Evolutionary conservation across 2,329 filamentous ascomycete genomes (phyloP), one percentile per base, ranked within the genome.

Genomic region (Raffaelea albimanens): DNA sequence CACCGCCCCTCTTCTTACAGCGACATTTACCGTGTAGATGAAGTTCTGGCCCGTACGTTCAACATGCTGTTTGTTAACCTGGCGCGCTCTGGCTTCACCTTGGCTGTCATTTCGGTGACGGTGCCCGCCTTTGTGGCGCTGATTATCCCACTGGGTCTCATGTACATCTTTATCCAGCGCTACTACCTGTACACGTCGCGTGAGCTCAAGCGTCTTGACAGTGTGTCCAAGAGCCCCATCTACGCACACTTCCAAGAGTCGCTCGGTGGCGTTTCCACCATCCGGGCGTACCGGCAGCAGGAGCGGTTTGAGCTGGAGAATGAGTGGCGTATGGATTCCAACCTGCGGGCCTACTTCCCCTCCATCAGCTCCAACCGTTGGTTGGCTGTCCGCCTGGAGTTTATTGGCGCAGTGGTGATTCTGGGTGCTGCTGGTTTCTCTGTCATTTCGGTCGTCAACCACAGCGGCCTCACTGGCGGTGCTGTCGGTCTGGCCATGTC

Each of bases 201-300:
- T 53, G 94, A 98, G 69, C 76, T 98, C 54, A 98, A 98, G 73
- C 80, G 93, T 55, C 75, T 98, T 50, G 93, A 98, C 67, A 96
- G 90, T 62, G 85, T 97, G 56, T 95, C 85, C 63, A 83, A 89
- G 58, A 96, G 90, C 63, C 94, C 94, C 22, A 95, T 98, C 58
- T 98, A 90, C 64, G 93, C 93, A 7, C 94, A 98, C 65, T 98
- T 98, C 70, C 93, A 98, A 63, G 94, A 98, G 67, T 94, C 89
- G 2, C 78, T 98, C 10, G 91, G 88, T 52, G 93, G 93, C 40
- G 85, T 96, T 61, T 87, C 87, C 51, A 98, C 93, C 11, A 97
- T 98, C 60, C 85, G 94, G 55, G 94, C 93, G 33, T 98, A 95
- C 70, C 78, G 84, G 52, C 91, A 98, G 63, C 82, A 95, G 64